These are phyloP conservation scores for Coemansia sp. DNA, from an alignment of 192 early-diverging fungal species.

Conservation along the genomic window DNA sequence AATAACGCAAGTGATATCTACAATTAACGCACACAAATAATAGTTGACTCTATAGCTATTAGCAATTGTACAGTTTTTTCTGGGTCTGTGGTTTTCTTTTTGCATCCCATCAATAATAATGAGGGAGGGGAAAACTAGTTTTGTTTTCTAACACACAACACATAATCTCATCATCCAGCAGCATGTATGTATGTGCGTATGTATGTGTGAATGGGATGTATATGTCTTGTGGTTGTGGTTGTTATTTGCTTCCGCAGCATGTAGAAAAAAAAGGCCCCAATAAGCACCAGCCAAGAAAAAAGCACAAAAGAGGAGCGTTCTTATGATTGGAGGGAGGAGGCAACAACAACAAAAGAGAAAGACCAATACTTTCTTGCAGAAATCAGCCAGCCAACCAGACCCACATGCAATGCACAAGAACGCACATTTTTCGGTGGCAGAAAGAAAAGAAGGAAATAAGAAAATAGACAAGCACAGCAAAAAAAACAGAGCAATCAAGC, in stretches of 20 bases:
- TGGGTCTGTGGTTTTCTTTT: too few species aligned
- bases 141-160: too few species aligned
- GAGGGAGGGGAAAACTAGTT: too few species aligned
- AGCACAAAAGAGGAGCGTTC: background rate
- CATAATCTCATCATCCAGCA: too few species aligned
- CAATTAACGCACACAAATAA: background rate
- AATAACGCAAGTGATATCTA: conserved; percentile 53
- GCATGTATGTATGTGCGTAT: too few species aligned
- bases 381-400: background rate
- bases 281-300: background rate
- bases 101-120: too few species aligned
- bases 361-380: background rate
- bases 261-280: background rate
- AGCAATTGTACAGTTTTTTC: background rate
- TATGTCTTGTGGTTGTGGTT: too few species aligned
- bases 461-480: conserved; percentile 11
- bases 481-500: too few species aligned
- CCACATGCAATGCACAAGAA: conserved; percentile 7
- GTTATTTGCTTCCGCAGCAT: too few species aligned
- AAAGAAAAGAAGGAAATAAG: background rate
- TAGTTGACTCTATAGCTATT: background rate
- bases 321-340: conserved; percentile 1
- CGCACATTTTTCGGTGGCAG: background rate
- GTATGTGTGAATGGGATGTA: too few species aligned
- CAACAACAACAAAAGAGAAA: background rate